phyloP scores from a whole-genome alignment of 495 filamentous ascomycete genomes.

The Aeminium ludgeri region DNA sequence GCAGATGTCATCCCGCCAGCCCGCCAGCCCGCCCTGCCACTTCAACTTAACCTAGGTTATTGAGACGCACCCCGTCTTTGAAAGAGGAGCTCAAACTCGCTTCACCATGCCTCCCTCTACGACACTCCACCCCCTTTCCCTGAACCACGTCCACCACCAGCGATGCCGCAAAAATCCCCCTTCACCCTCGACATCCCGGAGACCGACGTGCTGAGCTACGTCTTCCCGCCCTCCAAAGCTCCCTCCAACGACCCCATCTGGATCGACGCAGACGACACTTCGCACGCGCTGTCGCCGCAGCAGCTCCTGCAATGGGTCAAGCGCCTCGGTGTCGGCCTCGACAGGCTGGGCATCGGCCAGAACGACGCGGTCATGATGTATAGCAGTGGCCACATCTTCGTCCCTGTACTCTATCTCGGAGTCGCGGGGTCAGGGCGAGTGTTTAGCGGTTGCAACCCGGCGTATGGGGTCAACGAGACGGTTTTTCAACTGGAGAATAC shows the following conservation, averaged over 20 bases:
- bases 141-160: too few species aligned
- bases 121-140: slow-evolving; percentile 20
- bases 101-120: too few species aligned
- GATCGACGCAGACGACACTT: slow-evolving; percentile 29
- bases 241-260: slow-evolving; percentile 29
- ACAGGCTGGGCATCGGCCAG: slow-evolving; percentile 22
- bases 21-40: too few species aligned
- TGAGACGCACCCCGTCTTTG: too few species aligned
- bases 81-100: too few species aligned
- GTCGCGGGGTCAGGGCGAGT: slow-evolving; percentile 27
- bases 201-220: slow-evolving; percentile 29
- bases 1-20: too few species aligned
- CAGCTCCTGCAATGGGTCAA: slow-evolving; percentile 29
- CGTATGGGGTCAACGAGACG: slow-evolving; percentile 21
- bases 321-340: slow-evolving; percentile 28
- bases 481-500: slow-evolving; percentile 26
- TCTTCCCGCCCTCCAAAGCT: slow-evolving; percentile 25
- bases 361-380: slow-evolving; percentile 31
- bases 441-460: slow-evolving; percentile 26
- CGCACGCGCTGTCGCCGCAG: slow-evolving; percentile 24
- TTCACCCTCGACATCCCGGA: slow-evolving; percentile 28
- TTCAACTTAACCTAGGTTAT: too few species aligned
- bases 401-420: slow-evolving; percentile 32
- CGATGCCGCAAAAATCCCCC: slow-evolving; percentile 26
- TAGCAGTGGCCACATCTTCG: slow-evolving; percentile 32